Evolutionary conservation across 2,329 filamentous ascomycete species (phyloP).

Genomic region (Magnaporthales sp.): DNA sequence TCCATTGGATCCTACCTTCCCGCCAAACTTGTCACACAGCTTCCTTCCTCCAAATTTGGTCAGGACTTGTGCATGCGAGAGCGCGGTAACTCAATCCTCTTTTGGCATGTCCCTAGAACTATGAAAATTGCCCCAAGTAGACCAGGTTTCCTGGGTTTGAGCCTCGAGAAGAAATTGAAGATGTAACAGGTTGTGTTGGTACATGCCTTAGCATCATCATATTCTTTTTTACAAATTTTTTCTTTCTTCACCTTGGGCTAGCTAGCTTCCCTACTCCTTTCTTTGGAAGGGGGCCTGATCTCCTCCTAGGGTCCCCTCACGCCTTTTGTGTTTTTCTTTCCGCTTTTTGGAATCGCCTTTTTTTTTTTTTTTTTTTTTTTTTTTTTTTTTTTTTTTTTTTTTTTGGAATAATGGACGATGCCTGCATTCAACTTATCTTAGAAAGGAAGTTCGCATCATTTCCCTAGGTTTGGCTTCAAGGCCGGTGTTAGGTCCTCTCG

Average conservation of each 20-base stretch:
- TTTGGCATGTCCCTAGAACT: neutral
- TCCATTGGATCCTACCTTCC: no score
- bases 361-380: conserved; percentile 17
- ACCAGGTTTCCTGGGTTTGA: neutral
- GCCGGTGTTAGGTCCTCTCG: conserved; percentile 10
- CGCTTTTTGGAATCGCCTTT: conserved; percentile 22
- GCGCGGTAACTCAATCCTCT: neutral
- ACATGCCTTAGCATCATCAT: conserved; percentile 7
- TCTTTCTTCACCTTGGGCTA: neutral
- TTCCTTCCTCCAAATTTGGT: neutral
- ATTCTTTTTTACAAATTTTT: conserved; percentile 1
- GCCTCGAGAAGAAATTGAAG: neutral
- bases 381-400: conserved; percentile 10
- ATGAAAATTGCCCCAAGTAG: neutral
- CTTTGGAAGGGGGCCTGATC: neutral
- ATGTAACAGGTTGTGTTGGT: conserved; percentile 3
- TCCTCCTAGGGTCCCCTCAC: neutral
- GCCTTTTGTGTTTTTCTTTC: conserved; percentile 17
- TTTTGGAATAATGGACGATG: conserved; percentile 33
- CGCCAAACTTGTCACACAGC: neutral
- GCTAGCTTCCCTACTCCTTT: neutral
- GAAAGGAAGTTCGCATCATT: conserved; percentile 31
- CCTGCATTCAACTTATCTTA: conserved; percentile 34
- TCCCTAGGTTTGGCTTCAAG: conserved; percentile 20
- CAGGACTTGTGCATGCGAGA: neutral